A percentile compares a stretch with the other conserved stretches of the same genome.
These are phyloP conservation scores for Graphilbum sp. DNA, from an alignment of 2,329 filamentous ascomycete species.

Conservation along the genomic window DNA sequence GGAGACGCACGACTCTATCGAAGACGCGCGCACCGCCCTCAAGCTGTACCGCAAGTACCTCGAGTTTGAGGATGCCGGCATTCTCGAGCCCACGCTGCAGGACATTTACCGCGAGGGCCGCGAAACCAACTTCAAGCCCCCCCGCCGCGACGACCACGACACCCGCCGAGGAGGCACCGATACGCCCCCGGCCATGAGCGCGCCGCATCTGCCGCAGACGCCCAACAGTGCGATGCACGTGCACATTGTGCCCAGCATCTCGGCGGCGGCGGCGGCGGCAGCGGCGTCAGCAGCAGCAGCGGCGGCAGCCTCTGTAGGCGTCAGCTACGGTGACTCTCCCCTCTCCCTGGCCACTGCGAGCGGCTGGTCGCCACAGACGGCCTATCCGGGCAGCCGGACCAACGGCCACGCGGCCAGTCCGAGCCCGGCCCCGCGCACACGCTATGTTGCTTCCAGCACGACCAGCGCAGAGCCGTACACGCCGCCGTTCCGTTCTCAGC, in stretches of 20 bases:
- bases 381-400: no score
- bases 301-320: no score
- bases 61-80: slow-evolving; percentile 74
- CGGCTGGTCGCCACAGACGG: no score
- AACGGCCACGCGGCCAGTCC: background rate
- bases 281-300: no score
- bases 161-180: slow-evolving; percentile 21
- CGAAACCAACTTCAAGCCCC: slow-evolving; percentile 34
- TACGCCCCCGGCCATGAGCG: slow-evolving; percentile 30
- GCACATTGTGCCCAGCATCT: no score
- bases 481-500: background rate
- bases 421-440: background rate
- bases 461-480: background rate
- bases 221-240: no score
- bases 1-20: slow-evolving; percentile 85
- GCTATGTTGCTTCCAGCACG: background rate
- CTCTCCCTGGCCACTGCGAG: no score
- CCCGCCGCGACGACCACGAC: slow-evolving; percentile 26
- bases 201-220: background rate
- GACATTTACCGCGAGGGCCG: slow-evolving; percentile 54
- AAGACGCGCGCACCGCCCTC: slow-evolving; percentile 82
- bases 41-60: slow-evolving; percentile 79
- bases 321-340: no score
- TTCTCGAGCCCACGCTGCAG: slow-evolving; percentile 67
- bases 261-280: no score